Evolutionary conservation across 148 eudicot species (phyloP).

Genomic region (Camellia granthamiana): DNA sequence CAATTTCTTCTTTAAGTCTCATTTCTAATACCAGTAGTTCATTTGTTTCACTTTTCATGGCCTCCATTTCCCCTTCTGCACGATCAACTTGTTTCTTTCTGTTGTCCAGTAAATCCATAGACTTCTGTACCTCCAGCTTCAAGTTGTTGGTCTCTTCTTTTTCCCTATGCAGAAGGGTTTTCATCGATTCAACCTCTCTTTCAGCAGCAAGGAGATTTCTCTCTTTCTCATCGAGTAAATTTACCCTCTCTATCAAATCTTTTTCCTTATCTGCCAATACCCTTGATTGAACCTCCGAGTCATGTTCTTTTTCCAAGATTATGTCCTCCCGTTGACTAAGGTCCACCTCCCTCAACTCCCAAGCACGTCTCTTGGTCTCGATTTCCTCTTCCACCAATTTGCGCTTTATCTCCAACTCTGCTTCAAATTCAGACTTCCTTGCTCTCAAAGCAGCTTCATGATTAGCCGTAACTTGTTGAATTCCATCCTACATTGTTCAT

Average conservation of each 20-base stretch:
- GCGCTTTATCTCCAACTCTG: conserved; percentile 52
- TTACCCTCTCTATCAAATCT: conserved; percentile 54
- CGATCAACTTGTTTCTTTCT: conserved; percentile 46
- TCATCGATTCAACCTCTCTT: conserved; percentile 47
- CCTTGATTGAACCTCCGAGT: conserved; percentile 55
- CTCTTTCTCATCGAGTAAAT: conserved; percentile 53
- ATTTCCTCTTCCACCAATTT: conserved; percentile 67
- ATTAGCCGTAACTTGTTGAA: conserved; percentile 49
- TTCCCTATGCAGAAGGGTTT: conserved; percentile 47
- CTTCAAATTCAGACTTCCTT: conserved; percentile 52
- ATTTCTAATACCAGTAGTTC: conserved; percentile 63
- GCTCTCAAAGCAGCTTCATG: conserved; percentile 54
- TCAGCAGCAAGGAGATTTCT: conserved; percentile 39
- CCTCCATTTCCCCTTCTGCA: conserved; percentile 61
- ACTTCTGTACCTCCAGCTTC: conserved; percentile 47
- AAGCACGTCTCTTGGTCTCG: conserved; percentile 70
- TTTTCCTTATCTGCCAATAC: conserved; percentile 56
- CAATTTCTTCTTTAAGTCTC: conserved; percentile 87
- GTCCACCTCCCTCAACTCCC: conserved; percentile 90
- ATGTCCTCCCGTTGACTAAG: conserved; percentile 64
- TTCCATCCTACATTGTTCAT: conserved; percentile 47
- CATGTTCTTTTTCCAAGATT: conserved; percentile 61
- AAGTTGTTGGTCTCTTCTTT: conserved; percentile 42
- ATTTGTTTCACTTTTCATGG: conserved; percentile 70
- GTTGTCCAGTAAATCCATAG: conserved; percentile 48